Conservation (phyloP, 1,284 basidiomycete species). For the Malassezia sympodialis region DNA sequence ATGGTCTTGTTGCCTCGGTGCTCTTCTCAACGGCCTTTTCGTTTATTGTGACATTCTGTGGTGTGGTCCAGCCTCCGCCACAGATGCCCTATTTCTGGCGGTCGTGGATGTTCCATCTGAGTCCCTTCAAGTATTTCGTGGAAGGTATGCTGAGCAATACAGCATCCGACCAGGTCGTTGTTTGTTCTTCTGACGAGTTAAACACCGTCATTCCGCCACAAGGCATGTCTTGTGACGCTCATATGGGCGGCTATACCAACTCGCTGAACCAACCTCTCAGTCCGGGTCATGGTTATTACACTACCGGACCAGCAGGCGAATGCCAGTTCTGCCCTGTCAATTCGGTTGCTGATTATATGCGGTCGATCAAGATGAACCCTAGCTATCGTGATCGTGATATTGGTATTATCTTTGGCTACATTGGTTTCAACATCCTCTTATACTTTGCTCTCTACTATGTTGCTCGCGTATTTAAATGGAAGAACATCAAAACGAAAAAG, state of each 20-base stretch:
- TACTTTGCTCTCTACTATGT: slow-evolving; percentile 29
- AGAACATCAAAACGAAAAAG: slow-evolving; percentile 4
- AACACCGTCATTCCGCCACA: slow-evolving; percentile 47
- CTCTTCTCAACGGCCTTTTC: slow-evolving; percentile 59
- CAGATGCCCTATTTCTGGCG: slow-evolving; percentile 31
- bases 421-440: slow-evolving; percentile 54
- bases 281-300: slow-evolving; percentile 7
- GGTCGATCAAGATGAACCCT: slow-evolving; percentile 19
- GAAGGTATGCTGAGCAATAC: slow-evolving; percentile 49
- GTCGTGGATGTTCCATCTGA: slow-evolving; percentile 53
- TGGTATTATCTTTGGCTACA: slow-evolving; percentile 57
- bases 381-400: slow-evolving; percentile 25
- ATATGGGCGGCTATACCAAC: slow-evolving; percentile 46
- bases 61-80: slow-evolving; percentile 43
- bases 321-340: slow-evolving; percentile 51
- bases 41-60: slow-evolving; percentile 60
- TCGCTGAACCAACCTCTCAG: slow-evolving; percentile 19
- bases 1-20: slow-evolving; percentile 58
- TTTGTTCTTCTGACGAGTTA: slow-evolving; percentile 50
- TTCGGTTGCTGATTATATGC: slow-evolving; percentile 55
- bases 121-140: slow-evolving; percentile 59
- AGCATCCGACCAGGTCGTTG: slow-evolving; percentile 45
- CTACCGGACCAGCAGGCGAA: slow-evolving; percentile 47
- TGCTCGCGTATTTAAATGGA: slow-evolving; percentile 21
- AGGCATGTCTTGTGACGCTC: slow-evolving; percentile 50